These are phyloP conservation scores for Wilcoxina mikolae DNA, from an alignment of 495 filamentous ascomycete genomes.

Conservation along the genomic window DNA sequence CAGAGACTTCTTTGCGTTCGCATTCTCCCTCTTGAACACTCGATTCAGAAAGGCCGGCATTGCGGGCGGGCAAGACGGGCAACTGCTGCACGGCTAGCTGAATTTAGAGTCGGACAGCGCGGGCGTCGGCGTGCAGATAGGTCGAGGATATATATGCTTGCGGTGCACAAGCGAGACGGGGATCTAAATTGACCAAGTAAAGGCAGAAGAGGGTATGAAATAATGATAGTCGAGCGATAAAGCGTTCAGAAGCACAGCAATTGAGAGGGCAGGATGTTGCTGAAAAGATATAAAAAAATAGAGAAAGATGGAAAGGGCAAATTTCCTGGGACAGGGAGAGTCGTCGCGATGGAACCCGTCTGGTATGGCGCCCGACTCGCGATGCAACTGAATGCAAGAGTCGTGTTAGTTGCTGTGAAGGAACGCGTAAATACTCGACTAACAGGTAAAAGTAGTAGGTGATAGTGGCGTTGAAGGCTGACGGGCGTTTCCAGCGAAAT, in stretches of 20 bases:
- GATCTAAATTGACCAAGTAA: neutral
- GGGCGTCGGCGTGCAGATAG: neutral
- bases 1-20: slow-evolving; percentile 12
- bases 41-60: slow-evolving; percentile 29
- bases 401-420: neutral
- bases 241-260: neutral
- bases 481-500: neutral
- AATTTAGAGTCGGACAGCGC: neutral
- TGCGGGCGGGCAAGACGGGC: neutral
- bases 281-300: neutral
- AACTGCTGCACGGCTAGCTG: neutral
- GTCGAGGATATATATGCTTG: neutral
- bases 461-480: neutral
- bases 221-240: neutral
- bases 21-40: slow-evolving; percentile 23
- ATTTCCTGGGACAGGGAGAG: neutral
- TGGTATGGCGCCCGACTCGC: neutral
- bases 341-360: too few species aligned
- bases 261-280: neutral
- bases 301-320: neutral
- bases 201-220: neutral
- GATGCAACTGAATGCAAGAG: neutral
- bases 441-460: too few species aligned
- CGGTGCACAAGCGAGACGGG: slow-evolving; percentile 5
- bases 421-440: neutral